Base-by-base conservation (phyloP, 805 yeast species). In the Yamadazyma endophytica region DNA sequence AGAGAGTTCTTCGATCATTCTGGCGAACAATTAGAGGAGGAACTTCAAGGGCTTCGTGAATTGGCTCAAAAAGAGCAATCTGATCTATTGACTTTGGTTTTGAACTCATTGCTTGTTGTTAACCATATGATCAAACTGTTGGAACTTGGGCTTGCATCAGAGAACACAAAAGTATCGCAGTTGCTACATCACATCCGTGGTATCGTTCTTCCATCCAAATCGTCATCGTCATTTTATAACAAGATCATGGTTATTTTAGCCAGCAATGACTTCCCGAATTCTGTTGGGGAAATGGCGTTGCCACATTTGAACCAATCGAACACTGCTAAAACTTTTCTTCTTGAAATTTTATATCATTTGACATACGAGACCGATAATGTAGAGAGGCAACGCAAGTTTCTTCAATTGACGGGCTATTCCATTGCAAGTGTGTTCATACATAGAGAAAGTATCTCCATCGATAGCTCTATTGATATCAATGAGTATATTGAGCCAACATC, bases 341-440 rank as follows among this genome's bases (percentile, higher is more conserved):
- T 49, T 4, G 40, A 40, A 9, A 30, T 44, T 16, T 38, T 35
- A 18, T 52, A 41, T 28, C 35, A 42, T 18, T 28, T 43, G 19
- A 36, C 46, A 18, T 47, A 42, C 42, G 17, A 36, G 6, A 25
- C 32, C 11, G 38, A 39, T 16, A 17, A 26, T 5, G 24, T 28
- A n/a, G n/a, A 17, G n/a, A 49, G 44, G 3, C 32, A 39, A 6
- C 11, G 6, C 2, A 13, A 25, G 13, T 54, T 50, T 34, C 31
- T 54, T 12, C 48, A 46, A n/a, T 28, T 43, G 6, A 47, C 50
- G 4, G 61, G 61, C 4, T 49, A 35, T 26, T 18, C 37, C 6
- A 38, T 42, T 21, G 43, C 43, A 8, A 30, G 36, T 13, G 25
- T 22, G 13, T 52, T 37, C 29, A n/a, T 55, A 6, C 29, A 25